Base-by-base conservation (phyloP, 2,329 filamentous ascomycete species). In the Hyphodiscus sp. region DNA sequence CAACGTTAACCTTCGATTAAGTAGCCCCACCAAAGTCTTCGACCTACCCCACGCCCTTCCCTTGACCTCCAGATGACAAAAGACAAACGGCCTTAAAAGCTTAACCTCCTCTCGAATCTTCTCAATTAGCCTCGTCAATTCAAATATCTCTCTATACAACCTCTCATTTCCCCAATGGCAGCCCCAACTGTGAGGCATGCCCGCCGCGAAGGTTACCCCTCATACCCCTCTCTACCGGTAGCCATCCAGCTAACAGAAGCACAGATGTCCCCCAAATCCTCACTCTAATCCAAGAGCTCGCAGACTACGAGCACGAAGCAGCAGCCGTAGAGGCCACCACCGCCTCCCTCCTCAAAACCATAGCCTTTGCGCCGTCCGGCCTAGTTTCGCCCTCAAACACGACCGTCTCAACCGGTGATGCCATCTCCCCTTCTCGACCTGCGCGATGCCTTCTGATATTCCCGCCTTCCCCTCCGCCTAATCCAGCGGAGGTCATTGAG, bases 221-320 rank as follows among this genome's bases (percentile, higher is more conserved):
- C 46, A 38, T n/a, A n/a, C n/a, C 33, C 50, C 45, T 42, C 33
- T 48, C 54, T 13, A 41, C 44, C 19, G 15, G n/a, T 58, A 54
- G 45, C n/a, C 19, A 41, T 16, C 45, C 19, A 46, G 43, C 44
- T 49, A 15, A 59, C 49, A 30, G 20, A 18, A 20, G 10, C 15
- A n/a, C 60, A 95, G 92, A 97, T 66, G 82, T 95, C 53, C 81
- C 85, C 20, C 76, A 77, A n/a, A 96, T 97, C 69, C 81, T 96
- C 23, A 72, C 77, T 61, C 77, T 96, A 66, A 91, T 97, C 71
- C 80, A 83, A 51, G 92, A 91, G 67, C 83, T 97, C 9, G 92
- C 92, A 61, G 81, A 85, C 63, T 96, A 96, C 74, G 91, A 96
- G 70, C 83, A 92, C 26, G 87, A 87, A 65, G 75, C 85, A 2